Conservation (phyloP, 352 stramenopile genomes). For the Phytopythium ostracodes region DNA sequence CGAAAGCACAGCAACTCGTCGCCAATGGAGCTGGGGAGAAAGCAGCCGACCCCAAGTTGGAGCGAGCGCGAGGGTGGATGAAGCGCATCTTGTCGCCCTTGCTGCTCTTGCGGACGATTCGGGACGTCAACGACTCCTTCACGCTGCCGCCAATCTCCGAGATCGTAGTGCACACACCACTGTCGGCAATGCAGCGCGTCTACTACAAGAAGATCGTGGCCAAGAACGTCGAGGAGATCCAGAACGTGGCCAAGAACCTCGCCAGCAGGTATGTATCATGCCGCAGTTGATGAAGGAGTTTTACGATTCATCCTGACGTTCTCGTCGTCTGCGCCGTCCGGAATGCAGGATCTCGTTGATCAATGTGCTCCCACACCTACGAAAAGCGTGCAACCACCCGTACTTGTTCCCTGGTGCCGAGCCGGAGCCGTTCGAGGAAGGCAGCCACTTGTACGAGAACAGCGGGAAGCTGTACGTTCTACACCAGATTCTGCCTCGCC, state of each 20-base stretch:
- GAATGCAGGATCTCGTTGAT: conserved; percentile 77
- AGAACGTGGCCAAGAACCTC: conserved; percentile 30
- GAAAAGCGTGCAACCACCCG: conserved; percentile 77
- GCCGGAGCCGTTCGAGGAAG: conserved; percentile 70
- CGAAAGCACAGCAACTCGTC: conserved; percentile 47
- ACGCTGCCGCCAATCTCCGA: conserved; percentile 67
- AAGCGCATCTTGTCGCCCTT: conserved; percentile 50
- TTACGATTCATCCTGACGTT: background rate
- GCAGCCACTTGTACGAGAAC: conserved; percentile 67
- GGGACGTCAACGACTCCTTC: conserved; percentile 68
- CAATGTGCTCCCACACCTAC: conserved; percentile 96
- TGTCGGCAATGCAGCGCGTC: conserved; percentile 76
- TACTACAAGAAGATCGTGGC: conserved; percentile 80
- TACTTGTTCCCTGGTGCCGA: conserved; percentile 92
- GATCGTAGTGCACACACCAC: conserved; percentile 71
- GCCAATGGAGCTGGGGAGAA: background rate
- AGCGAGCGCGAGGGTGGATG: conserved; percentile 47
- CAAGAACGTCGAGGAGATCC: conserved; percentile 52
- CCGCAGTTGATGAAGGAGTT: background rate
- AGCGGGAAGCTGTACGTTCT: conserved; percentile 85
- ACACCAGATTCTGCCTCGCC: conserved; percentile 69
- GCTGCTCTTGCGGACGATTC: conserved; percentile 57
- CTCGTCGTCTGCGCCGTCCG: background rate
- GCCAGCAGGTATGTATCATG: conserved; percentile 14
- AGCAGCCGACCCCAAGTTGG: conserved; percentile 11